Evolutionary conservation across 2,329 filamentous ascomycete species (phyloP), one percentile per base, ranked within the genome.

Genomic region (Parafenestella ontariensis): DNA sequence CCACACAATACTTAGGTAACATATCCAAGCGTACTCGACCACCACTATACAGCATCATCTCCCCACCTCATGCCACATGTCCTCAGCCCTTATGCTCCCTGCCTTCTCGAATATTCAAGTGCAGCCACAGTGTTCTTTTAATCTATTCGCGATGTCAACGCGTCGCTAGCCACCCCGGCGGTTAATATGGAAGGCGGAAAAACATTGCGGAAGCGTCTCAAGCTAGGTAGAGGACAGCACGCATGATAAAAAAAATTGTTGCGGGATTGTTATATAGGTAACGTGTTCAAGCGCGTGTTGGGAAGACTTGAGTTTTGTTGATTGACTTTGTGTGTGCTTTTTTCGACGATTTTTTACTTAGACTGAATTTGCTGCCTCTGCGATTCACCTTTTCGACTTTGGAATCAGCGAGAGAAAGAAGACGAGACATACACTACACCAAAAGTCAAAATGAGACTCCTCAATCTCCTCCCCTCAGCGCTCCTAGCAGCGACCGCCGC

Each of bases 381-480:
- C n/a, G n/a, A n/a, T n/a, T n/a, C n/a, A n/a, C n/a, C n/a, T n/a
- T n/a, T n/a, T n/a, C n/a, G n/a, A n/a, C 24, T 26, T 26, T 31
- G 4, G 28, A 31, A 31, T 31, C 28, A 13, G 4, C 28, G 28
- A 31, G 11, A n/a, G 31, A 34, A 8, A 20, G 9, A 33, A 17
- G 20, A 28, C 8, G 10, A 10, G n/a, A 28, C 5, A 31, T 29
- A 29, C 9, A 28, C 11, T n/a, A 29, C 7, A 26, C 18, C n/a
- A n/a, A 41, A 42, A 28, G 13, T n/a, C 47, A 63, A 34, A 3
- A 74, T 73, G 71, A 66, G 54, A 41, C 39, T 72, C 33, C 34
- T 54, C 26, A 49, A 61, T 0, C 24, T 74, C 26, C 55, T 73
- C 21, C 41, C 68, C 17, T 44, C 62, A 15, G 63, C 64, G 1